Evolutionary conservation across 306 rosid genomes (phyloP), one percentile per base, ranked within the genome.

Genomic region (Fragaria nilgerrensis): DNA sequence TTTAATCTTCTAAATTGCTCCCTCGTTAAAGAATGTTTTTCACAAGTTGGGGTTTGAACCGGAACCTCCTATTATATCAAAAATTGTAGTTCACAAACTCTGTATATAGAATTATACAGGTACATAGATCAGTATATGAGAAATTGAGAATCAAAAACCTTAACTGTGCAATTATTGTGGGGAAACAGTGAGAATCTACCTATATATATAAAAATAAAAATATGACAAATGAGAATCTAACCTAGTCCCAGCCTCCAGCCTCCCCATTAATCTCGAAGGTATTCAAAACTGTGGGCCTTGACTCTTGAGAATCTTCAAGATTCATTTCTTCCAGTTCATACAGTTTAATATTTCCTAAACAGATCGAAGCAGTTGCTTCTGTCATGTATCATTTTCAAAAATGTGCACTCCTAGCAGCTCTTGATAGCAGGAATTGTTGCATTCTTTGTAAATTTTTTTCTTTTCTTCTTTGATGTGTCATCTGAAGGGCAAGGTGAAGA

Each of bases 201-300:
- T 48, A 3, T 1, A 37, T 47, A 2, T 4, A 41, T 6, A 41
- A 6, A 48, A 48, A 15, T 12, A 11, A 47, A 47, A 47, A 47
- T 47, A 47, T 13, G 17, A 48, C 52, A 48, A 48, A 9, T 44
- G 49, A 58, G 39, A 70, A 53, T 70, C 75, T 58, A n/a, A 67
- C 2, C 59, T 12, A 12, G 59, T 32, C n/a, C n/a, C n/a, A 48
- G 74, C 25, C 23, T 14, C 56, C 75, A 70, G 41, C 41, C 50
- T 70, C 63, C 68, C 23, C 45, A 0, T 36, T 36, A 36, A 36
- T 36, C 39, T 36, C 0, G 1, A 4, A 20, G 50, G 62, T 10
- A 43, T 58, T 48, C 53, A 16, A 29, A 62, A 12, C 49, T 63
- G 76, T 70, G 64, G 81, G 71, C 41, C 81, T 37, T 47, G 53